These are phyloP conservation scores for Hypoxylon sp. DNA, from an alignment of 2,329 filamentous ascomycete genomes.

Conservation along the genomic window DNA sequence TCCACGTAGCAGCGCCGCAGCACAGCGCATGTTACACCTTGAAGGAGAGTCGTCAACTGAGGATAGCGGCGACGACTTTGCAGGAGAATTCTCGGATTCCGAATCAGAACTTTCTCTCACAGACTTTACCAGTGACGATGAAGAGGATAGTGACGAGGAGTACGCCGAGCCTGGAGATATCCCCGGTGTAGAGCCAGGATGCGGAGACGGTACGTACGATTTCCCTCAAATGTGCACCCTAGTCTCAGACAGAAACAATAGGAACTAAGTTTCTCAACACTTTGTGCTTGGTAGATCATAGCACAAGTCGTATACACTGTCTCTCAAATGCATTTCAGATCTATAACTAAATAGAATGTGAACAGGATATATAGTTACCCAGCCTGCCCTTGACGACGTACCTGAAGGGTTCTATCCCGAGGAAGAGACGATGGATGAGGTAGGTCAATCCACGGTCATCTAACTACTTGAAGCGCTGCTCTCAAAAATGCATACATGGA, in stretches of 20 bases:
- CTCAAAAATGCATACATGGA: background rate
- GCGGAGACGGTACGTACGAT: constrained; percentile 68
- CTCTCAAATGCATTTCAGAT: background rate
- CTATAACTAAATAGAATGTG: constrained; percentile 24
- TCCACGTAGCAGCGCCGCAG: constrained; percentile 46
- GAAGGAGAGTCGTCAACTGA: constrained; percentile 57
- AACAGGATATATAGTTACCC: constrained; percentile 80
- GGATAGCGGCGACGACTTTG: constrained; percentile 66
- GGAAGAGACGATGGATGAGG: constrained; percentile 75
- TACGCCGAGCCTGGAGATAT: constrained; percentile 79
- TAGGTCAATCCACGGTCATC: constrained; percentile 28
- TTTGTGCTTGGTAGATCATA: background rate
- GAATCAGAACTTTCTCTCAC: constrained; percentile 59
- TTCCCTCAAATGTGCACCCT: constrained; percentile 22
- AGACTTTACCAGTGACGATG: constrained; percentile 65
- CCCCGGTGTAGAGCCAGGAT: constrained; percentile 79
- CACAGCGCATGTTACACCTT: constrained; percentile 39
- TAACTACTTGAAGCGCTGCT: no score
- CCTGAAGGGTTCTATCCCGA: constrained; percentile 85
- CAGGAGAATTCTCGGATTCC: constrained; percentile 72
- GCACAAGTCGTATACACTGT: background rate
- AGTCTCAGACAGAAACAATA: constrained; percentile 14
- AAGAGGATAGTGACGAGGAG: constrained; percentile 65
- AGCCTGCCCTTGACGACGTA: constrained; percentile 91
- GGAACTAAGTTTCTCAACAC: constrained; percentile 2